Evolutionary conservation across 495 filamentous ascomycete species (phyloP), one percentile per base, ranked within the genome.

Genomic region (Acidomyces sp.): DNA sequence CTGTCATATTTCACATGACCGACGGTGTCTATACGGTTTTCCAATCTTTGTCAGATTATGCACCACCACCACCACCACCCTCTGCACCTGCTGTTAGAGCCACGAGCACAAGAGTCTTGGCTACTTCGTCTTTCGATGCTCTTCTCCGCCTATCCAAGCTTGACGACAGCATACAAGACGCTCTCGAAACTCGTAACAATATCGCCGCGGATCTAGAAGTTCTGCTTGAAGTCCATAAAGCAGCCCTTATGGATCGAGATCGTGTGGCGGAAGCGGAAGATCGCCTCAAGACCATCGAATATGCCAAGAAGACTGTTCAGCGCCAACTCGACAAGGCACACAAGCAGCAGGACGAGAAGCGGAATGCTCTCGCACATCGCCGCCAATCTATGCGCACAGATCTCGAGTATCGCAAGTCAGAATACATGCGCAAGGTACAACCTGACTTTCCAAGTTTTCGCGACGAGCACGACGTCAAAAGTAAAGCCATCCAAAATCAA

Each of bases 151-250:
- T 97, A 21, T 78, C 82, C 11, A 95, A 84, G 38, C 64, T 97
- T 26, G 86, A 94, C 44, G 81, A 85, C 52, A 93, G 86, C 43
- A 81, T 96, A 24, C 82, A 93, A 58, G 90, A 97, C 53, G 86
- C 87, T 4, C 57, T 94, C 0, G 69, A 72, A 1, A 95, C 85
- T 0, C 71, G 82, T 3, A 77, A 82, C 43, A 70, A 69, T 36
- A 60, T 97, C 6, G 72, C 83, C 7, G 57, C 69, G 6, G 84
- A 94, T 45, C 93, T 96, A 45, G 82, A 75, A 52, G 60, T 64
- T 1, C 68, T 93, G 15, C 63, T 96, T 12, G 61, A 75, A 15
- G 58, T 67, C 7, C 71, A 72, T 35, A 61, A 67, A 41, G 51
- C 45, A 16, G 56, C 60, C 1, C 49, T 70, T n/a, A 45, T 53